phyloP scores from a whole-genome alignment of 768 basidiomycete genomes.

The Suillus americanus region DNA sequence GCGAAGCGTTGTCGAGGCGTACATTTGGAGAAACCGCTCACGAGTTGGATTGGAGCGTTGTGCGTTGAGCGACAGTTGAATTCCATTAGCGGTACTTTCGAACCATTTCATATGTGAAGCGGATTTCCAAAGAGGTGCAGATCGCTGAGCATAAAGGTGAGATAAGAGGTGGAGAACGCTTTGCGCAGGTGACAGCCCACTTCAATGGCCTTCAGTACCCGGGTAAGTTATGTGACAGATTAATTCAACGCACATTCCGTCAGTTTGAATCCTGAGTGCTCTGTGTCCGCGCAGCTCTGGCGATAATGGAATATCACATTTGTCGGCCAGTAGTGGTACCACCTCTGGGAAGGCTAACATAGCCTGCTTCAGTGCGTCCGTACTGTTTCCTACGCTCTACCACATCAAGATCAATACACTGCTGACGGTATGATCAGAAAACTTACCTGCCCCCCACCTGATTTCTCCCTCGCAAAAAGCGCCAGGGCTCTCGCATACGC shows the following conservation, averaged over 20 bases:
- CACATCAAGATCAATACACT: background rate
- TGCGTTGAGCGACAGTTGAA: conserved; percentile 32
- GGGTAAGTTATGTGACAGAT: background rate
- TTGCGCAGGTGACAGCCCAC: conserved; percentile 39
- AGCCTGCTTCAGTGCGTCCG: conserved; percentile 69
- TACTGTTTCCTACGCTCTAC: conserved; percentile 39
- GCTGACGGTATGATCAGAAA: background rate
- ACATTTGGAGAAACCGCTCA: conserved; percentile 35
- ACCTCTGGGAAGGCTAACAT: conserved; percentile 78
- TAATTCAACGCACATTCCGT: conserved; percentile 49
- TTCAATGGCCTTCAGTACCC: conserved; percentile 14
- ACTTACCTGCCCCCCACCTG: conserved; percentile 39
- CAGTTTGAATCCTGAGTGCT: conserved; percentile 70
- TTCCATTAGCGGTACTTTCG: conserved; percentile 46
- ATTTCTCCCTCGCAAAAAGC: conserved; percentile 49
- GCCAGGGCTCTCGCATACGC: conserved; percentile 71
- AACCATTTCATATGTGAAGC: conserved; percentile 67
- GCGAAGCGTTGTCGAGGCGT: conserved; percentile 39
- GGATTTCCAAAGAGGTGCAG: conserved; percentile 81
- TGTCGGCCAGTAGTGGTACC: conserved; percentile 81
- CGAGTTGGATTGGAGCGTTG: conserved; percentile 31
- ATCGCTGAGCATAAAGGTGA: conserved; percentile 84
- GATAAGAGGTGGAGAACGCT: conserved; percentile 75
- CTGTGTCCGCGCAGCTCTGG: conserved; percentile 54
- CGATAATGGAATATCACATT: conserved; percentile 70